phyloP scores from a whole-genome alignment of 208 protist genomes.

The Crithidia sp. region DNA sequence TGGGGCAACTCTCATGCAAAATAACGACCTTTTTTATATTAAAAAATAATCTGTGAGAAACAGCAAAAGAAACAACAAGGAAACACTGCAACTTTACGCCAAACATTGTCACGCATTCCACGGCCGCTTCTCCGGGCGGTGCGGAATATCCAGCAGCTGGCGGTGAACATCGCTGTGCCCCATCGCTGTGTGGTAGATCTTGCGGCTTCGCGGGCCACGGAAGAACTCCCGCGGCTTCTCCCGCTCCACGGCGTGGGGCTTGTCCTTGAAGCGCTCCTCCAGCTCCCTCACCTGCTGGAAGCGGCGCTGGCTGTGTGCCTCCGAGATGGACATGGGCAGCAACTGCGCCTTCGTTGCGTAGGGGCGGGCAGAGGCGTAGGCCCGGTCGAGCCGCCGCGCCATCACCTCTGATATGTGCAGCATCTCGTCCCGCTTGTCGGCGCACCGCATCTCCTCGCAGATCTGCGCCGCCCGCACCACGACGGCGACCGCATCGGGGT shows the following conservation, averaged over 20 bases:
- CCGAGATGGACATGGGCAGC: slow-evolving; percentile 40
- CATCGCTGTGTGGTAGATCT: slow-evolving; percentile 52
- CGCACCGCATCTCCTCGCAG: slow-evolving; percentile 90
- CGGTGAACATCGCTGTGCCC: slow-evolving; percentile 33
- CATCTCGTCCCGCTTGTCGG: slow-evolving; percentile 85
- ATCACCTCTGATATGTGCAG: slow-evolving; percentile 76
- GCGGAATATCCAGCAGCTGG: slow-evolving; percentile 23
- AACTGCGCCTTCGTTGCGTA: slow-evolving; percentile 43
- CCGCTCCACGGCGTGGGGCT: slow-evolving; percentile 51
- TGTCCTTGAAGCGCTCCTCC: slow-evolving; percentile 59
- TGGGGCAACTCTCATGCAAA: no score
- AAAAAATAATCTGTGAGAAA: neutral
- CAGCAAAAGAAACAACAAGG: slow-evolving; percentile 10
- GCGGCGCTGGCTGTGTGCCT: slow-evolving; percentile 34
- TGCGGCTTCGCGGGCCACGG: slow-evolving; percentile 56
- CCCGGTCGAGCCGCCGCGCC: slow-evolving; percentile 70
- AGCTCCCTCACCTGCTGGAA: slow-evolving; percentile 49
- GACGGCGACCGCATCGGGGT: slow-evolving; percentile 80
- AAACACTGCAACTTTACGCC: neutral
- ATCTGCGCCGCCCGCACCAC: slow-evolving; percentile 82
- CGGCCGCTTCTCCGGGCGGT: slow-evolving; percentile 27
- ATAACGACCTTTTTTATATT: no score
- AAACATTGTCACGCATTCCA: slow-evolving; percentile 10
- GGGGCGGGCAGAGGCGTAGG: slow-evolving; percentile 78
- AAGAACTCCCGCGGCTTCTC: slow-evolving; percentile 41